Percentiles rank a stretch among this genome's conserved stretches.
These are phyloP conservation scores for Phlyctochytrium planicorne DNA, from an alignment of 192 early-diverging fungal species.

Conservation along the genomic window DNA sequence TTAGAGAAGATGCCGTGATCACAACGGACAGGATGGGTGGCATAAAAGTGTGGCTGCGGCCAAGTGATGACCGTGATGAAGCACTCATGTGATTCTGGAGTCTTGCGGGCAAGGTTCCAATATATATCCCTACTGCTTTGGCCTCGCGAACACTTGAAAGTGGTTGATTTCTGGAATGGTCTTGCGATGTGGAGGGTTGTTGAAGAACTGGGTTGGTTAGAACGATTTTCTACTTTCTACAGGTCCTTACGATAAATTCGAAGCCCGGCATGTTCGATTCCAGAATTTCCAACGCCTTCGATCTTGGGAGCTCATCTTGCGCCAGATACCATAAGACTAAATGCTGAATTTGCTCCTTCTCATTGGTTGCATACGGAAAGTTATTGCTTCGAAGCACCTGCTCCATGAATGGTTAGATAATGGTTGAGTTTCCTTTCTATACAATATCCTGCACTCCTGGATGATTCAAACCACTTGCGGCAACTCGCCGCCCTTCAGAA, in stretches of 20 bases:
- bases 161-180: slow-evolving; percentile 26
- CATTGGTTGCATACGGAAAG: slow-evolving; percentile 25
- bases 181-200: slow-evolving; percentile 30
- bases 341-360: slow-evolving; percentile 20
- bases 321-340: slow-evolving; percentile 27
- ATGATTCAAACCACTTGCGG: neutral
- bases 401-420: too few species aligned
- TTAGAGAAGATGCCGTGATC: slow-evolving; percentile 70
- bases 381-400: slow-evolving; percentile 22
- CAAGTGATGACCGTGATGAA: slow-evolving; percentile 24
- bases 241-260: slow-evolving; percentile 19
- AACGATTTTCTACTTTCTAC: too few species aligned
- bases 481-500: neutral
- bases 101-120: neutral
- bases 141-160: slow-evolving; percentile 6
- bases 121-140: slow-evolving; percentile 5
- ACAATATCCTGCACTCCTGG: neutral
- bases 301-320: slow-evolving; percentile 11
- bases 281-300: slow-evolving; percentile 8
- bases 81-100: neutral
- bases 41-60: slow-evolving; percentile 74
- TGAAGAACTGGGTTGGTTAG: slow-evolving; percentile 17
- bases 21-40: slow-evolving; percentile 73
- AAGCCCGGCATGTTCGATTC: slow-evolving; percentile 15
- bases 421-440: too few species aligned